These are phyloP conservation scores for Pseudocercospora ulei DNA, from an alignment of 2,329 filamentous ascomycete genomes.

Conservation along the genomic window DNA sequence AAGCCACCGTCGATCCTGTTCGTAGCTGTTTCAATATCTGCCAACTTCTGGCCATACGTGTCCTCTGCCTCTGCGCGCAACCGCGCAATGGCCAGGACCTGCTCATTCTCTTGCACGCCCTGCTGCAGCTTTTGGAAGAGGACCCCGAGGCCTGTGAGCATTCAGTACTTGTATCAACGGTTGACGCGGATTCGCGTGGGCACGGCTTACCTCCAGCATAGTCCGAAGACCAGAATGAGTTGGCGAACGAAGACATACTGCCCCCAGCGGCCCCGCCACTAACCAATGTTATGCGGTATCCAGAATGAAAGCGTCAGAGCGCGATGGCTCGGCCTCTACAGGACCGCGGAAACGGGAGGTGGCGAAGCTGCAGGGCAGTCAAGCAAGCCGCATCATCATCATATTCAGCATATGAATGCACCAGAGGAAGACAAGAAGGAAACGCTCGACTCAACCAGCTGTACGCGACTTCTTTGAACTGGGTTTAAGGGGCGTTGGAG, in stretches of 20 bases:
- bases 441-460: background rate
- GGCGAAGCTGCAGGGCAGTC: conserved; percentile 6
- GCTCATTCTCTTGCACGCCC: conserved; percentile 87
- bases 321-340: conserved; percentile 6
- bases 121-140: conserved; percentile 96
- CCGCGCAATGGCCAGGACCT: conserved; percentile 80
- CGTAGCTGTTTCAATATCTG: conserved; percentile 69
- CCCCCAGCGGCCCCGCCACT: conserved; percentile 3
- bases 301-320: conserved; percentile 4
- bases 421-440: background rate
- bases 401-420: too few relatives aligned
- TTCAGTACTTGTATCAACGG: conserved; percentile 11
- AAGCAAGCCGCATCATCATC: conserved; percentile 1
- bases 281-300: conserved; percentile 8
- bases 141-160: conserved; percentile 60
- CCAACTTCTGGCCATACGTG: conserved; percentile 67
- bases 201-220: conserved; percentile 70
- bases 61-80: conserved; percentile 96
- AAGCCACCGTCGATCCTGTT: conserved; percentile 81
- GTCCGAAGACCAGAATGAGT: conserved; percentile 96
- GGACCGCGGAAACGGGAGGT: conserved; percentile 1
- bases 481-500: background rate
- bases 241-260: conserved; percentile 75
- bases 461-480: background rate
- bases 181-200: background rate